These are phyloP conservation scores for Lipomyces yamanashiensis DNA, from an alignment of 805 yeast species.

Conservation along the genomic window DNA sequence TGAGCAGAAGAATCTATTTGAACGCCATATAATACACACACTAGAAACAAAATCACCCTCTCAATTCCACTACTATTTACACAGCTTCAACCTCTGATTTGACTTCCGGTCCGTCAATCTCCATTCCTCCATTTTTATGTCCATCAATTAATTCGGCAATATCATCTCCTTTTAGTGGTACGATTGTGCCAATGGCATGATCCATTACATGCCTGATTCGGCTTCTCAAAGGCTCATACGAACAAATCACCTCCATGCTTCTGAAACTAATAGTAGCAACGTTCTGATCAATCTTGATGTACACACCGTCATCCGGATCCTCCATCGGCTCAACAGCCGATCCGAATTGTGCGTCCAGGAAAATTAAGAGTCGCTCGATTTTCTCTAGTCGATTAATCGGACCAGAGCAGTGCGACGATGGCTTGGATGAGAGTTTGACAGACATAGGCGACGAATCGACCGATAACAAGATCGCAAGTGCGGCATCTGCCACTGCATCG, in stretches of 20 bases:
- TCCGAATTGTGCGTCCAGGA: constrained; percentile 87
- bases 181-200: constrained; percentile 78
- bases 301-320: constrained; percentile 51
- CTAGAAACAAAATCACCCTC: not conserved
- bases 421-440: constrained; percentile 57
- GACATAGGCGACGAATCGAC: constrained; percentile 96
- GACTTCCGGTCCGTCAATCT: not conserved
- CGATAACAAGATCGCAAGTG: constrained; percentile 84
- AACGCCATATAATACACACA: not conserved
- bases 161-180: constrained; percentile 54
- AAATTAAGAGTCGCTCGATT: constrained; percentile 56
- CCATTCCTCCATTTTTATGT: not conserved
- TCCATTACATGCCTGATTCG: constrained; percentile 80
- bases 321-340: constrained; percentile 53
- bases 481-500: constrained; percentile 93
- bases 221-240: constrained; percentile 74
- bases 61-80: not conserved
- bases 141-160: not conserved
- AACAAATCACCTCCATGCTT: constrained; percentile 70
- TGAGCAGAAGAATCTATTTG: not conserved
- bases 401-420: constrained; percentile 34
- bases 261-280: constrained; percentile 71
- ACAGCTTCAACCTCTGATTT: not conserved
- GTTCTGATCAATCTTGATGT: constrained; percentile 72
- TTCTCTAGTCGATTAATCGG: constrained; percentile 41